Evolutionary conservation across 495 filamentous ascomycete species (phyloP), one percentile per base, ranked within the genome.

Genomic region (Neurospora sp.): DNA sequence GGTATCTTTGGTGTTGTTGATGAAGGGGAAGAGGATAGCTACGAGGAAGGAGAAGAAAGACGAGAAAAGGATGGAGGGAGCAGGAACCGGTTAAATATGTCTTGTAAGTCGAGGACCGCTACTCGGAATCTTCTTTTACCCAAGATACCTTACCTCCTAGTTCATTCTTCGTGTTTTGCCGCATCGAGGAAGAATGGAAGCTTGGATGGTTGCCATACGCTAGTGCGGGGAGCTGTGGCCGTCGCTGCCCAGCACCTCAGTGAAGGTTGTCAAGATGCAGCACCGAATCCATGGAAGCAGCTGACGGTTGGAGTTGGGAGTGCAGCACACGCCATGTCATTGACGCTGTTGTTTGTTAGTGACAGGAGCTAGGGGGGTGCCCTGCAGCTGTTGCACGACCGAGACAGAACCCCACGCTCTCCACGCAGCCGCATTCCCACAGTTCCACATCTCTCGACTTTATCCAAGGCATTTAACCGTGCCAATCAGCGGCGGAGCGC

Each of bases 401-500:
- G 70, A 59, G 41, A 40, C 37, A 71, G 53, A 70, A 74, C 73
- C 68, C 74, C 72, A 73, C 74, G 59, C 73, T 70, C 72, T 53
- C 41, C 70, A 53, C 70, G 31, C 70, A 35, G 39, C 53, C 31
- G 70, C 70, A 48, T 61, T 39, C 31, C 53, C 40, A 35, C 38
- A 71, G 42, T 17, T 38, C 41, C 27, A 40, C 22, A 48, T 17
- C 35, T 69, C 20, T 20, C 44, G 71, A 69, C 20, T 79, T 81
- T 81, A 78, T 14, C 75, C 80, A 76, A 70, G 17, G 10, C 75
- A 74, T 80, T 81, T 81, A 81, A 41, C 80, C 80, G 80, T 76
- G 41, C 80, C 79, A 81, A 81, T 81, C 75, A 79, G 3, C 17
- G 17, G 3, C 16, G 53, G 73, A 68, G 71, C 59, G 41, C 70